Percentiles rank a stretch among this genome's conserved stretches.
Evolutionary conservation across 805 yeast species (phyloP).

Genomic region (Candida sithepensis): DNA sequence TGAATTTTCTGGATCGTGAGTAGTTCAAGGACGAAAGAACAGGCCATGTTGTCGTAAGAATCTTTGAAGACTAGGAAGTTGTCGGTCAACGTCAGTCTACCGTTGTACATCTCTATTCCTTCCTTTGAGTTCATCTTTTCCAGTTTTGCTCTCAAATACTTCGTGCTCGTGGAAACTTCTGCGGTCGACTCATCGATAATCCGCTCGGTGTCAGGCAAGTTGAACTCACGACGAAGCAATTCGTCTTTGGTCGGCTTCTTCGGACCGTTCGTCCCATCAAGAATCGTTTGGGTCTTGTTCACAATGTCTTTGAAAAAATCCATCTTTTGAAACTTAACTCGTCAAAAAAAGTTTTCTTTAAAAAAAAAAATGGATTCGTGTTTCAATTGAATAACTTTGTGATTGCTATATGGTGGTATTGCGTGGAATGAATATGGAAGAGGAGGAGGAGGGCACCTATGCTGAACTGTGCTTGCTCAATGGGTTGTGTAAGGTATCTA

Average conservation of each 20-base stretch:
- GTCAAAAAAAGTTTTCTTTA: too few relatives aligned
- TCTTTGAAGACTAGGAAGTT: conserved; percentile 76
- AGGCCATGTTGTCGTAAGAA: conserved; percentile 61
- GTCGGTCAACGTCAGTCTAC: conserved; percentile 69
- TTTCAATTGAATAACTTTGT: not conserved
- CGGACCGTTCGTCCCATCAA: conserved; percentile 35
- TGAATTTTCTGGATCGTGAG: conserved; percentile 82
- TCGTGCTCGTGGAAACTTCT: conserved; percentile 43
- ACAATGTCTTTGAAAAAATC: conserved; percentile 48
- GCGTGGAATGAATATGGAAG: too few relatives aligned
- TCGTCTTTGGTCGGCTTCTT: conserved; percentile 63
- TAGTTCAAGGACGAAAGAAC: conserved; percentile 68
- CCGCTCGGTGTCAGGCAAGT: conserved; percentile 67
- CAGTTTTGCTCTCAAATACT: conserved; percentile 14
- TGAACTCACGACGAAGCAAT: conserved; percentile 60
- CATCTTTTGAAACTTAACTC: conserved; percentile 34
- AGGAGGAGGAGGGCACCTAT: too few relatives aligned
- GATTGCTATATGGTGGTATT: too few relatives aligned
- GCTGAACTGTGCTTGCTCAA: too few relatives aligned
- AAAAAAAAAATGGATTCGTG: too few relatives aligned
- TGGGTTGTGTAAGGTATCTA: too few relatives aligned
- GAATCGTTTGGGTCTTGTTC: conserved; percentile 44
- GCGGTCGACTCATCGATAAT: conserved; percentile 66
- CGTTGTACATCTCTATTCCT: conserved; percentile 25
- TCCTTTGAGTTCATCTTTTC: conserved; percentile 7